Evolutionary conservation across 257 asterid species (phyloP), one percentile per base, ranked within the genome.

Genomic region (Solanum neorickii): DNA sequence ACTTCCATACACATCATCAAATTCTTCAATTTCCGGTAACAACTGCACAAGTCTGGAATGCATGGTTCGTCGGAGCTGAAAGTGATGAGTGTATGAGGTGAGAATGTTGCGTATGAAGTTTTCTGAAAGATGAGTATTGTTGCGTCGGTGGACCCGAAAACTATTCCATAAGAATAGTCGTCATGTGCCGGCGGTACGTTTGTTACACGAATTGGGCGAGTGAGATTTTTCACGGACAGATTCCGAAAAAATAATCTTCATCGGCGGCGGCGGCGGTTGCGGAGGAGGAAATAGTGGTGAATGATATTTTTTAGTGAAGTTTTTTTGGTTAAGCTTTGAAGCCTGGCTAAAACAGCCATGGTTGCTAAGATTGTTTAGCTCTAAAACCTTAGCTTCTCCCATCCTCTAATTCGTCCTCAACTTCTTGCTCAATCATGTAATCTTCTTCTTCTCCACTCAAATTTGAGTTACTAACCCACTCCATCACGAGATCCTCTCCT

Each of bases 41-140:
- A 94, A 95, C 86, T 96, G 98, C 25, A 33, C 94, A 14, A 90
- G 44, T 9, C 94, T 96, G 20, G 98, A 97, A 1, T 96, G 99
- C 89, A 86, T 88, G 47, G 99, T 69, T 98, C 99, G 23, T 59
- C 95, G 15, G 96, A 91, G 91, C 92, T 96, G 85, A 94, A 92
- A 60, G 96, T 96, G 90, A 88, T 88, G 62, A 87, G 92, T 87
- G 47, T 13, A 42, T 93, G 88, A 16, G 97, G 97, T 0, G 91
- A 84, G 1, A 89, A 92, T 37, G 94, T 95, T 7, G 99, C 96
- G 72, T 96, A 98, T 89, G 97, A 92, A 88, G 97, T 98, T 21
- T 95, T 96, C 84, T 77, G 92, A 47, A 85, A 39, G 42, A 93
- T 20, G 87, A 95, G 89, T 96, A 95, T 90, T 96, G 99, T 87